Base-by-base conservation (phyloP, 2,329 filamentous ascomycete species). In the Pseudogymnoascus sp. region DNA sequence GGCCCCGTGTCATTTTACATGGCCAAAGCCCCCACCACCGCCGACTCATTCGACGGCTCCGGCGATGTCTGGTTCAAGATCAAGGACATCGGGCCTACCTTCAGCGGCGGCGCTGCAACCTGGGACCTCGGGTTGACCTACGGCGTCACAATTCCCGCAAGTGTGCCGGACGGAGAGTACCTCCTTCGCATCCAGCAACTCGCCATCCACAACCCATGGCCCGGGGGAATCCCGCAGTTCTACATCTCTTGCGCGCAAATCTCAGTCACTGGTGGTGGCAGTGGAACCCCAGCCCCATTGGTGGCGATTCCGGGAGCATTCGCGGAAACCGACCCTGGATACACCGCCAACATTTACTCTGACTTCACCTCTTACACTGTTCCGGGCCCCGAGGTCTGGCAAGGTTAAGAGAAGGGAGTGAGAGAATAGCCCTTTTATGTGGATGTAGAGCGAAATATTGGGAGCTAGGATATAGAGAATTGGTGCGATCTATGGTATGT, bases 11-110 rank as follows among this genome's bases (percentile, higher is more conserved):
- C 69, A 0, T 70, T 75, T 18, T 75, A 75, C 37, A 70, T 76
- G 70, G 74, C 74, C 10, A 74, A 76, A 64, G 73, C 73, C 0
- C 71, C 73, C 16, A 66, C 63, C 2, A 62, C 72, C 2, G 74
- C 71, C 29, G 70, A 70, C 16, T 66, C 65, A 10, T 76, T 72
- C 34, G 74, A 76, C 54, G 74, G 74, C 6, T 72, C 71, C 5
- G 74, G 74, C 7, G 51, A 68, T 21, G 73, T 75, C 3, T 76
- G 74, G 74, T 76, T 76, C 64, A 75, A 75, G 66, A 74, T 75
- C 45, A 69, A 70, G 47, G 70, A 76, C 60, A 68, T 74, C 21
- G 70, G 71, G 4, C 71, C 73, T 1, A 73, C 69, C 1, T 73
- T 73, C 45, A 59, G 67, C 10, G 61, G 59, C n/a, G 67, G 68